Base-by-base conservation (phyloP, 257 asterid genomes). In the Handroanthus guayacan region DNA sequence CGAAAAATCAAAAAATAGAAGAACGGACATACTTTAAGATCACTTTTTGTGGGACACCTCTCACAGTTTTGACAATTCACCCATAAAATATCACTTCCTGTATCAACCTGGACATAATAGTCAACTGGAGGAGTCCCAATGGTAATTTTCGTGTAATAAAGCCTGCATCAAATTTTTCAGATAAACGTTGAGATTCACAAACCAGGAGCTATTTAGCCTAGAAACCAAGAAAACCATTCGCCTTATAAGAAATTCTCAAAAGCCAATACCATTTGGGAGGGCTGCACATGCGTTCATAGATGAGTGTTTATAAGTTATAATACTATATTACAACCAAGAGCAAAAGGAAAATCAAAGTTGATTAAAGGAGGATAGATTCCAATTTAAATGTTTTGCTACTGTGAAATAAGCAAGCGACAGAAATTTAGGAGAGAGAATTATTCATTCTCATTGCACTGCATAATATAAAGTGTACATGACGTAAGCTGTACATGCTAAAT, bases 51-150 rank as follows among this genome's bases (percentile, higher is more conserved):
- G 69, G 99, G 97, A 81, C 99, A 93, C 79, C 80, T 89, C 54
- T 67, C 83, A 77, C 99, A 95, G 72, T 88, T 84, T 75, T 85
- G 93, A 78, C 99, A 95, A 72, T 95, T 95, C 80, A 95, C 91
- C 99, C 99, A 95, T 74, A 95, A 80, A 58, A 91, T 95, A 84
- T 95, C 99, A 83, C 99, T 95, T 81, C 99, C 99, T 13, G 99
- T 95, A 75, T 95, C 99, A 1, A 95, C 98, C 84, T 95, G 99
- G 70, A 93, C 97, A 64, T 90, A 87, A 76, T 93, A 95, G 70
- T 93, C 97, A 67, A 79, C 83, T 39, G 99, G 94, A 88, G 99
- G 99, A 85, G 87, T 89, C 70, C 99, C 99, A 34, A 95, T 86
- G 37, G 96, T 79, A 75, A 95, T 89, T 80, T 83, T 89, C 55